These are phyloP conservation scores for Ceratorhiza oryzae-sativae DNA, from an alignment of 1,284 basidiomycete species.

Conservation along the genomic window DNA sequence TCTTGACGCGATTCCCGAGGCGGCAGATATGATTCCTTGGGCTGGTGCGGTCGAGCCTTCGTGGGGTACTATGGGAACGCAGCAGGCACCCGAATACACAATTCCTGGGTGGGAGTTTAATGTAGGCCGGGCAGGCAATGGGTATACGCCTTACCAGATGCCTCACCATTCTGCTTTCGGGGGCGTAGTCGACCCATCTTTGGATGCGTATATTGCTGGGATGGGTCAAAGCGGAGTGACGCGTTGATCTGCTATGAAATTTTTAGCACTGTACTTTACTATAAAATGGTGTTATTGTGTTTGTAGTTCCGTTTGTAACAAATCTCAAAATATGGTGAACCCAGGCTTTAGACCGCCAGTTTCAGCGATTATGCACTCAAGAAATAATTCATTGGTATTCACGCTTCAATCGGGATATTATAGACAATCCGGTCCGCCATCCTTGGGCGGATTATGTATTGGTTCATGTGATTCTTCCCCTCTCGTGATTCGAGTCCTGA, in stretches of 20 bases:
- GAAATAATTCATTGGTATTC: not conserved
- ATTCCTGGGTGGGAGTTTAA: slow-evolving; percentile 36
- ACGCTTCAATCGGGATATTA: not conserved
- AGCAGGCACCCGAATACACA: slow-evolving; percentile 33
- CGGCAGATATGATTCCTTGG: slow-evolving; percentile 38
- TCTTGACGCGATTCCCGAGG: slow-evolving; percentile 32
- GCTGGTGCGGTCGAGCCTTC: slow-evolving; percentile 34
- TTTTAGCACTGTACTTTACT: not conserved
- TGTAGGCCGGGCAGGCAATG: not conserved
- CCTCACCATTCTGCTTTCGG: not conserved
- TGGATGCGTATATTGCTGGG: slow-evolving; percentile 10
- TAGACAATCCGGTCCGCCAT: no score
- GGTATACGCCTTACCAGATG: slow-evolving; percentile 15
- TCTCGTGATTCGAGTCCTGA: no score
- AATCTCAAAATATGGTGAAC: no score
- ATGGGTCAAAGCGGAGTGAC: not conserved
- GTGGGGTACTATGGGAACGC: slow-evolving; percentile 35
- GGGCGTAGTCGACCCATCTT: slow-evolving; percentile 1
- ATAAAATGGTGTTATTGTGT: not conserved
- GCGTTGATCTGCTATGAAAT: not conserved
- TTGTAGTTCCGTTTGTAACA: slow-evolving; percentile 1
- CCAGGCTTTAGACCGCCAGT: no score
- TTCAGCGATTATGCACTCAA: no score
- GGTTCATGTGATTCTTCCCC: no score
- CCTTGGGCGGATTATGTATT: no score